Evolutionary conservation across 805 yeast genomes (phyloP).

Genomic region (Priceomyces melissophilus): DNA sequence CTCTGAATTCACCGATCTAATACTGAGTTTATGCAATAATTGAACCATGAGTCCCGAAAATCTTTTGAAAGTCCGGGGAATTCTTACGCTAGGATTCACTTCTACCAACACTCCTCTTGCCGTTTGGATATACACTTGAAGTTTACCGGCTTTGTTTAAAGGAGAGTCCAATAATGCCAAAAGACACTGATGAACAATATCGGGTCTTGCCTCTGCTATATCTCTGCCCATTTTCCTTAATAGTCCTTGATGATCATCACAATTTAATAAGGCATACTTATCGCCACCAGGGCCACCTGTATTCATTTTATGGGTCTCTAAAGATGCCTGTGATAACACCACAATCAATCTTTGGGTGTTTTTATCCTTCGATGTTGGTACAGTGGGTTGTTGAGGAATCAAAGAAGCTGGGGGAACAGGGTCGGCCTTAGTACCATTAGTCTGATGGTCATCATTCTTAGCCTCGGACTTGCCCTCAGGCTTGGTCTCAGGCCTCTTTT

Average conservation of each 20-base stretch:
- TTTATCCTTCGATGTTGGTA: constrained; percentile 81
- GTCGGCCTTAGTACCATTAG: constrained; percentile 8
- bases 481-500: constrained; percentile 2
- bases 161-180: constrained; percentile 95
- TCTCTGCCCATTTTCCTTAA: constrained; percentile 95
- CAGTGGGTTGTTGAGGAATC: constrained; percentile 83
- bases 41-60: constrained; percentile 98
- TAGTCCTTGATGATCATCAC: constrained; percentile 97
- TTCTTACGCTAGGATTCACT: constrained; percentile 93
- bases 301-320: constrained; percentile 90
- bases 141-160: constrained; percentile 92
- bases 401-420: constrained; percentile 55
- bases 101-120: constrained; percentile 93
- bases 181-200: constrained; percentile 96
- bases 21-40: constrained; percentile 84
- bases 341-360: constrained; percentile 83
- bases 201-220: constrained; percentile 98
- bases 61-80: constrained; percentile 97
- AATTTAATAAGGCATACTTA: constrained; percentile 87
- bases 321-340: constrained; percentile 92
- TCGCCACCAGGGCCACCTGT: constrained; percentile 78
- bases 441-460: constrained; percentile 5
- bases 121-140: constrained; percentile 95
- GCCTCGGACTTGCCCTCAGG: constrained; percentile 8
- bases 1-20: constrained; percentile 91